Conservation (phyloP, 192 early-diverging fungal species). For the Umbelopsis isabellina region DNA sequence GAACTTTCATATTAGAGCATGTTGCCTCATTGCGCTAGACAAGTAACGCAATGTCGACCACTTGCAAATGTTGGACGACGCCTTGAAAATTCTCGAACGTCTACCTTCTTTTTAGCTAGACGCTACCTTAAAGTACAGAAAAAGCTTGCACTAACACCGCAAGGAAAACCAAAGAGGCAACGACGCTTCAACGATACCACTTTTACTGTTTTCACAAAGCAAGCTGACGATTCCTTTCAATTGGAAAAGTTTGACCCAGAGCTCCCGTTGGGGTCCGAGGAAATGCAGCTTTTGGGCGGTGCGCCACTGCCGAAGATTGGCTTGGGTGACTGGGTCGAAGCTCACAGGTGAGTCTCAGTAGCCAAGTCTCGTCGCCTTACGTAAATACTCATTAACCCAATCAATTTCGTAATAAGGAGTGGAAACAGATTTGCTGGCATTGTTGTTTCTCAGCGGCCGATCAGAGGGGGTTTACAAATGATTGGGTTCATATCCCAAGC, state of each 20-base stretch:
- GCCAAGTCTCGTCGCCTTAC: not conserved
- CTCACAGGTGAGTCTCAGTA: slow-evolving; percentile 24
- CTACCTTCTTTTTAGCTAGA: no score
- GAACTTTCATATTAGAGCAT: no score
- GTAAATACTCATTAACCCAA: not conserved
- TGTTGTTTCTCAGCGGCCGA: slow-evolving; percentile 22
- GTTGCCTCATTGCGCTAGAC: no score
- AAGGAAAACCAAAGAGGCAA: not conserved
- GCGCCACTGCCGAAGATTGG: slow-evolving; percentile 2
- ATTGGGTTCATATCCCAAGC: slow-evolving; percentile 25
- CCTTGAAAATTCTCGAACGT: no score
- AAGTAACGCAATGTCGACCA: no score
- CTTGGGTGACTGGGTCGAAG: slow-evolving; percentile 35
- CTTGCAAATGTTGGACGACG: no score
- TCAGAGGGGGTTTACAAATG: slow-evolving; percentile 31
- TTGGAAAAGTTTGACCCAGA: slow-evolving; percentile 9
- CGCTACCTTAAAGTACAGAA: no score
- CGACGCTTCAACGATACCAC: not conserved
- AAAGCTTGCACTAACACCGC: no score
- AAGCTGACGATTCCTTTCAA: not conserved
- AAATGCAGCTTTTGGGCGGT: slow-evolving; percentile 1
- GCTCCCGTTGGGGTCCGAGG: not conserved
- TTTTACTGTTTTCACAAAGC: not conserved
- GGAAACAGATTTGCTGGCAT: slow-evolving; percentile 36
- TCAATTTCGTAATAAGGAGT: not conserved